phyloP scores from a whole-genome alignment of 1,284 basidiomycete genomes.

The Tranzscheliella williamsii region DNA sequence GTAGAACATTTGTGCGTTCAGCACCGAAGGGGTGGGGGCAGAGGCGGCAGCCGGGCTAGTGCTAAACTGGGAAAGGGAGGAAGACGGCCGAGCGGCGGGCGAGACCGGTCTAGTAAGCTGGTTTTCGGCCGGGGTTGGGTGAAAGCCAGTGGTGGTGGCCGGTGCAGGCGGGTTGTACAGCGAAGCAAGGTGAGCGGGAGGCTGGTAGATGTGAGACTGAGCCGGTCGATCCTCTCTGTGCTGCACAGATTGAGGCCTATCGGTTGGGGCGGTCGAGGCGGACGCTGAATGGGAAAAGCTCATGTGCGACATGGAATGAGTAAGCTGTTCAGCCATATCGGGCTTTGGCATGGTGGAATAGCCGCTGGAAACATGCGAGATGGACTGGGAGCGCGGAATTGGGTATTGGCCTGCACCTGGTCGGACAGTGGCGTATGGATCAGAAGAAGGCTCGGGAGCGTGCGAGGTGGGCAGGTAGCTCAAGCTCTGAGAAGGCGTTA shows the following conservation, averaged over 20 bases:
- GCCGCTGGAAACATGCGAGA: slow-evolving; percentile 15
- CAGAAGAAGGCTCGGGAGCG: slow-evolving; percentile 8
- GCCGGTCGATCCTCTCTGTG: slow-evolving; percentile 26
- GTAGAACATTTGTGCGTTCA: slow-evolving; percentile 39
- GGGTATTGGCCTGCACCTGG: slow-evolving; percentile 10
- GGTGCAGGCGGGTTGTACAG: slow-evolving; percentile 21
- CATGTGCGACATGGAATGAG: slow-evolving; percentile 33
- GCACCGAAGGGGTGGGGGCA: slow-evolving; percentile 19
- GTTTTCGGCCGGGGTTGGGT: not conserved
- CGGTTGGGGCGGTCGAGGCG: slow-evolving; percentile 1
- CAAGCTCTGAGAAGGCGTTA: slow-evolving; percentile 29
- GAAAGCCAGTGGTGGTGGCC: not conserved
- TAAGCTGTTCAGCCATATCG: slow-evolving; percentile 25
- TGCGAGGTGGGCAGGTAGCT: slow-evolving; percentile 7
- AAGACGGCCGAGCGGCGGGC: slow-evolving; percentile 19
- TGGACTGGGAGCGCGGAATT: slow-evolving; percentile 27
- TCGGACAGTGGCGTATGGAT: slow-evolving; percentile 28
- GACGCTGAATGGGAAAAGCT: slow-evolving; percentile 11
- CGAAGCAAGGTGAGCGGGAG: slow-evolving; percentile 31
- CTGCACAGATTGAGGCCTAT: slow-evolving; percentile 5
- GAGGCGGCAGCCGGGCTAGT: slow-evolving; percentile 11
- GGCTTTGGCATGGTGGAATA: slow-evolving; percentile 24
- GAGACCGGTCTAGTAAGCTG: slow-evolving; percentile 24
- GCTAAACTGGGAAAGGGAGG: slow-evolving; percentile 23
- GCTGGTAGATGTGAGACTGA: slow-evolving; percentile 36